A percentile compares a stretch with the other conserved stretches of the same genome.
Evolutionary conservation across 2,329 filamentous ascomycete genomes (phyloP).

Genomic region (Mycosphaerella arachidis): DNA sequence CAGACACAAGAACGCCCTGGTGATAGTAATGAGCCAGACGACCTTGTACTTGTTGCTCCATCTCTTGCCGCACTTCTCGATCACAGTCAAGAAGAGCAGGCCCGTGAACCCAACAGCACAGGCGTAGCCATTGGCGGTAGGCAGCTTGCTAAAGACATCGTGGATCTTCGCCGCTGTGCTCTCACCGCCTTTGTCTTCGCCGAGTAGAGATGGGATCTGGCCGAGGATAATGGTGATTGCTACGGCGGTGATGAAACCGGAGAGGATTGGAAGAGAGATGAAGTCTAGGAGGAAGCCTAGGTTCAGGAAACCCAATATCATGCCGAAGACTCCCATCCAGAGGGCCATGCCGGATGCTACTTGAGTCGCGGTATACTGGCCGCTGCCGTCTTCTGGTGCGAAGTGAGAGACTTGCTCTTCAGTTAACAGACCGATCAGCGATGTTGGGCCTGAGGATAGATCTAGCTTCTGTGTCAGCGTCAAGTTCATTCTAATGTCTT

Average conservation of each 20-base stretch:
- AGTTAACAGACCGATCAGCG: slow-evolving; percentile 59
- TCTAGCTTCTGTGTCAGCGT: slow-evolving; percentile 38
- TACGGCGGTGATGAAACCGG: slow-evolving; percentile 62
- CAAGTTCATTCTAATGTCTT: background rate
- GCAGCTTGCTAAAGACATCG: slow-evolving; percentile 54
- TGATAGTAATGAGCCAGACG: slow-evolving; percentile 57
- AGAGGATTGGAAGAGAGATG: slow-evolving; percentile 60
- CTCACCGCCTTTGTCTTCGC: slow-evolving; percentile 48
- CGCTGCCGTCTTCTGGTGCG: slow-evolving; percentile 39
- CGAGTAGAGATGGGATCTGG: slow-evolving; percentile 60
- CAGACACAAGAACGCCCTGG: slow-evolving; percentile 57
- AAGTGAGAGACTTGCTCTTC: slow-evolving; percentile 54
- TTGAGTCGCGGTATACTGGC: slow-evolving; percentile 49
- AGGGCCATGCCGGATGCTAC: slow-evolving; percentile 60
- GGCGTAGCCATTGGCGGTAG: slow-evolving; percentile 54
- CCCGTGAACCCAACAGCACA: slow-evolving; percentile 56
- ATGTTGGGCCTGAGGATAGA: slow-evolving; percentile 60
- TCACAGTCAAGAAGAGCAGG: slow-evolving; percentile 52
- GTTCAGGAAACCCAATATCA: slow-evolving; percentile 57
- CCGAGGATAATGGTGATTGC: slow-evolving; percentile 62
- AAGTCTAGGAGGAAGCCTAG: slow-evolving; percentile 50
- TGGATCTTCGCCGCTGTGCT: slow-evolving; percentile 56
- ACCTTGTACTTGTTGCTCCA: slow-evolving; percentile 56
- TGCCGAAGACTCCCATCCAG: slow-evolving; percentile 58
- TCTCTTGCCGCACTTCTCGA: slow-evolving; percentile 56